Percentiles rank a stretch among this genome's conserved stretches.
phyloP scores from a whole-genome alignment of 768 basidiomycete genomes.

The Suillus subaureus region DNA sequence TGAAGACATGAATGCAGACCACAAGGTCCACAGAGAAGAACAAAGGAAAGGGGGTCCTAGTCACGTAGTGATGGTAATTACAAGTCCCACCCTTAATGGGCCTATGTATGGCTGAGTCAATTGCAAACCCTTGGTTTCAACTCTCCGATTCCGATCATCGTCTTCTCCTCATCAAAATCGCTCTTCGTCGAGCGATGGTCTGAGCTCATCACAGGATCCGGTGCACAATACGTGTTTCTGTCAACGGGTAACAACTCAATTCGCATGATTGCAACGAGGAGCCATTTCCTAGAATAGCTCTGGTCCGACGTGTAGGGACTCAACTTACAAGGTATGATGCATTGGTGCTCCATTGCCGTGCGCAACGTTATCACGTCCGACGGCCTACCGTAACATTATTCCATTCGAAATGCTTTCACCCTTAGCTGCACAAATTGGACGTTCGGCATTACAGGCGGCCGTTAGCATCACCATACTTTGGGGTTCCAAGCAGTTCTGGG shows the following conservation, averaged over 20 bases:
- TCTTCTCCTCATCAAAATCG: neutral
- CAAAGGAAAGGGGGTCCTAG: conserved; percentile 10
- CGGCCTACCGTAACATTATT: neutral
- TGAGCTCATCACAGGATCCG: neutral
- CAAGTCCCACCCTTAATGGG: conserved; percentile 6
- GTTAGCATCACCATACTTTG: neutral
- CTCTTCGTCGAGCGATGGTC: neutral
- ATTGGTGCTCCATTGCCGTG: neutral
- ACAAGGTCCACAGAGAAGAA: conserved; percentile 5
- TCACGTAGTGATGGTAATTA: conserved; percentile 3
- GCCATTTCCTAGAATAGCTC: neutral
- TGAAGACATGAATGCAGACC: conserved; percentile 7
- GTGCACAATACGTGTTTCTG: neutral
- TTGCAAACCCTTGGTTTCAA: neutral
- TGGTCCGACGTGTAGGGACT: neutral
- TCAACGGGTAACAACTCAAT: neutral
- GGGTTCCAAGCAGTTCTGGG: neutral
- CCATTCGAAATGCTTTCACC: too few relatives aligned
- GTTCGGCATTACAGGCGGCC: neutral
- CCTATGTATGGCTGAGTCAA: neutral
- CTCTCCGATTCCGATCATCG: neutral
- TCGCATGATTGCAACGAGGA: conserved; percentile 7
- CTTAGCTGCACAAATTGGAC: neutral
- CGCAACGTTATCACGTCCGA: neutral
- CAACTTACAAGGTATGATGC: neutral